These are phyloP conservation scores for Aspergillus ibericus DNA, from an alignment of 2,329 filamentous ascomycete genomes.

Conservation along the genomic window DNA sequence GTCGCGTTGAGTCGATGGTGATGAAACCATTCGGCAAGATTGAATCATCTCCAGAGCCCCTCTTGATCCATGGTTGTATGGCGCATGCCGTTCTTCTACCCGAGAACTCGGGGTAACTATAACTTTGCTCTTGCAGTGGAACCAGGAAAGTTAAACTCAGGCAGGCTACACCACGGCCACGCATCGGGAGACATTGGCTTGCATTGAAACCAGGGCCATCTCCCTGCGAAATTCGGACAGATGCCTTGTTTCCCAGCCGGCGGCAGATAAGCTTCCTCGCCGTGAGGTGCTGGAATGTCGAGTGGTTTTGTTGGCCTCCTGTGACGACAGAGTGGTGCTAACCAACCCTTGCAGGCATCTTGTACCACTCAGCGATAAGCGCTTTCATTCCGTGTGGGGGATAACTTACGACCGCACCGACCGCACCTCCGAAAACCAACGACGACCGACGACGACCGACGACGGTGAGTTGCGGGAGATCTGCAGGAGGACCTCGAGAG, in stretches of 20 bases:
- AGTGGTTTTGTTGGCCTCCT: background rate
- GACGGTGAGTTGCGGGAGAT: too few species aligned
- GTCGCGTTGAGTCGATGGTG: slow-evolving; percentile 11
- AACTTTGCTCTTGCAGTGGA: background rate
- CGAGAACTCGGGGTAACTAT: slow-evolving; percentile 19
- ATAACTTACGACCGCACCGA: background rate
- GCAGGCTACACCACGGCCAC: background rate
- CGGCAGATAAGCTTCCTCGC: background rate
- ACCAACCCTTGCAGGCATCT: background rate
- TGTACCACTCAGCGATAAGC: background rate
- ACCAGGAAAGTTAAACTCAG: background rate
- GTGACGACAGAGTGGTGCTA: background rate
- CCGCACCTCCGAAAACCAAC: background rate
- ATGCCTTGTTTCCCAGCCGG: background rate
- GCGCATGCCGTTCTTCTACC: slow-evolving; percentile 15
- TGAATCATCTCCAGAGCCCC: slow-evolving; percentile 24
- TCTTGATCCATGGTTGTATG: slow-evolving; percentile 27
- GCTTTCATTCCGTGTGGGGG: background rate
- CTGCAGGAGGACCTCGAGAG: background rate
- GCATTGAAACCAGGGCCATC: too few species aligned
- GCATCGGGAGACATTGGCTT: too few species aligned
- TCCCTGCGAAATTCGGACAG: background rate
- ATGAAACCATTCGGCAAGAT: slow-evolving; percentile 34
- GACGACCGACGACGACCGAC: too few species aligned
- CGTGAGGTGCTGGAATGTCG: background rate